These are phyloP conservation scores for Alternaria sp. DNA, from an alignment of 2,329 filamentous ascomycete species.

Conservation along the genomic window DNA sequence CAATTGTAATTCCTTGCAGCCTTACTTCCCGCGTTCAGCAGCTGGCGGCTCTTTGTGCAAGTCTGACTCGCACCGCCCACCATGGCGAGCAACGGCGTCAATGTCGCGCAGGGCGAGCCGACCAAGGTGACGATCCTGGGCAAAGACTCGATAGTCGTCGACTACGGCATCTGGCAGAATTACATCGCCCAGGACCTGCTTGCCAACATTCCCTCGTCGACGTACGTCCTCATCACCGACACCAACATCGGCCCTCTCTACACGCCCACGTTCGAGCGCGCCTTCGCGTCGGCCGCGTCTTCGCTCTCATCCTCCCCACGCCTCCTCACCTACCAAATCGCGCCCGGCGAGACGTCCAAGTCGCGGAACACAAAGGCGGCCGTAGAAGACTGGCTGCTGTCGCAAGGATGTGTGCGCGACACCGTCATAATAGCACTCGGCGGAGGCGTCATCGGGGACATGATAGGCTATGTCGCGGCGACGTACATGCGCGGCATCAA, in stretches of 20 bases:
- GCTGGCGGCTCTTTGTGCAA: slow-evolving; percentile 9
- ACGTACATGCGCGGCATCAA: slow-evolving; percentile 98
- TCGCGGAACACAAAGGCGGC: slow-evolving; percentile 90
- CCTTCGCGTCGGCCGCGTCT: slow-evolving; percentile 63
- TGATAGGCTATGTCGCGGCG: slow-evolving; percentile 96
- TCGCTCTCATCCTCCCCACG: slow-evolving; percentile 60
- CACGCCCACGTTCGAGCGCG: slow-evolving; percentile 74
- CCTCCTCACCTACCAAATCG: slow-evolving; percentile 86
- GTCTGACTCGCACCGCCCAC: slow-evolving; percentile 21
- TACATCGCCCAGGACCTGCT: slow-evolving; percentile 85
- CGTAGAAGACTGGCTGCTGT: slow-evolving; percentile 97
- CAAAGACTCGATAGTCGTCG: slow-evolving; percentile 87
- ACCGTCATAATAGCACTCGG: slow-evolving; percentile 94
- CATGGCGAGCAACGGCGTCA: slow-evolving; percentile 42
- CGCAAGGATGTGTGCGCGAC: slow-evolving; percentile 89
- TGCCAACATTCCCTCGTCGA: slow-evolving; percentile 77
- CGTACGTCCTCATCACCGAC: slow-evolving; percentile 96
- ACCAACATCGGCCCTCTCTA: slow-evolving; percentile 87
- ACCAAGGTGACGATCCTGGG: slow-evolving; percentile 81
- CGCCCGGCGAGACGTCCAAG: slow-evolving; percentile 93
- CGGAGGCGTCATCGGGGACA: slow-evolving; percentile 95
- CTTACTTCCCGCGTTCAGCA: background rate
- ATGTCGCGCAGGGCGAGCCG: slow-evolving; percentile 46
- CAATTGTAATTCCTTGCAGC: slow-evolving; percentile 4
- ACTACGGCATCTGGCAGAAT: slow-evolving; percentile 86